Evolutionary conservation across 306 rosid genomes (phyloP).

Genomic region (Cicer pinnatifidum): DNA sequence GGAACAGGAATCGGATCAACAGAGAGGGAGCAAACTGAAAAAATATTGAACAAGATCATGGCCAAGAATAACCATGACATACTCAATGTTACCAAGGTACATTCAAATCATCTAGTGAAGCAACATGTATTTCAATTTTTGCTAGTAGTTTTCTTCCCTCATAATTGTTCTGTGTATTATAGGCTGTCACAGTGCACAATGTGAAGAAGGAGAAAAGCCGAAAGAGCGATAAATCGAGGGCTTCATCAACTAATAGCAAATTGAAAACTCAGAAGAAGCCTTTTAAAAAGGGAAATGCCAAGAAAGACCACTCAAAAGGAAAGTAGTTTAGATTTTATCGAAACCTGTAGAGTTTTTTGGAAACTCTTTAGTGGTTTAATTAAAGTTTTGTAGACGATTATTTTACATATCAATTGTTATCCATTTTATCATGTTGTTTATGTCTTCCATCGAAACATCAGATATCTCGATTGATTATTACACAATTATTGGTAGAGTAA

Average conservation of each 20-base stretch:
- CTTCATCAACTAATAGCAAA: constrained; percentile 57
- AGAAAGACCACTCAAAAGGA: constrained; percentile 65
- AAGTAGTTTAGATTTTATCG: constrained; percentile 38
- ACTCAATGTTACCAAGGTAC: constrained; percentile 79
- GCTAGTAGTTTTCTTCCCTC: background rate
- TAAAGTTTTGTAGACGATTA: constrained; percentile 44
- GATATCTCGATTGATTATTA: constrained; percentile 1
- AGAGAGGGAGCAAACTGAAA: constrained; percentile 85
- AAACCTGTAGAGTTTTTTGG: constrained; percentile 36
- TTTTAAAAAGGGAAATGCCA: constrained; percentile 60
- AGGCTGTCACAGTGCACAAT: constrained; percentile 78
- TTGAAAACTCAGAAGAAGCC: constrained; percentile 69
- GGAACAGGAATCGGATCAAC: constrained; percentile 62
- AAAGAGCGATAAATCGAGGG: constrained; percentile 50
- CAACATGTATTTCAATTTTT: constrained; percentile 27
- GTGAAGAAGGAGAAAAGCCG: constrained; percentile 79
- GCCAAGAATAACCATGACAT: constrained; percentile 85
- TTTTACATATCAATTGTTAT: constrained; percentile 2
- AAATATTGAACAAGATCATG: constrained; percentile 79
- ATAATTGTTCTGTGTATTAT: constrained; percentile 34
- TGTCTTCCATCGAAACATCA: background rate
- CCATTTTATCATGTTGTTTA: background rate
- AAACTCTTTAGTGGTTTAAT: constrained; percentile 34
- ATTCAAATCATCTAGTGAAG: constrained; percentile 17
- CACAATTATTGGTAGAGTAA: background rate